phyloP scores from a whole-genome alignment of 2,329 filamentous ascomycete species.

The Graphiopsis chlorocephala region DNA sequence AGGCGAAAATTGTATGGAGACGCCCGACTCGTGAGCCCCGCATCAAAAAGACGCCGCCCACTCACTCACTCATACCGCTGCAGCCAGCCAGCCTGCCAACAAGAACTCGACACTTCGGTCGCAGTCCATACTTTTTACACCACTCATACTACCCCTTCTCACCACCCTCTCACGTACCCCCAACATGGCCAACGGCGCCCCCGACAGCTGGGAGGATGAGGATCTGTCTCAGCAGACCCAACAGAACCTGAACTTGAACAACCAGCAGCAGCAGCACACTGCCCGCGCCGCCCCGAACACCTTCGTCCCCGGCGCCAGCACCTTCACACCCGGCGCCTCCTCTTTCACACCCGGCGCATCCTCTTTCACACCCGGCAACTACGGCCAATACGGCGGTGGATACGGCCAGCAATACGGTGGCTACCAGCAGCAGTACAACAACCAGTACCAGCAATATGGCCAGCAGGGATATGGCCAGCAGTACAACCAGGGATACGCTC shows the following conservation, averaged over 20 bases:
- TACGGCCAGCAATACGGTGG: conserved; percentile 29
- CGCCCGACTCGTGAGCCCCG: neutral
- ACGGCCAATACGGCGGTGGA: conserved; percentile 32
- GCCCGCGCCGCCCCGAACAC: conserved; percentile 10
- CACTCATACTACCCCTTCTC: neutral
- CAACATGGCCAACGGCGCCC: conserved; percentile 28
- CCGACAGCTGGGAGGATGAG: conserved; percentile 74
- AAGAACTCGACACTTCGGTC: neutral
- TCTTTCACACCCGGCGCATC: conserved; percentile 36
- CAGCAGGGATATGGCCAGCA: conserved; percentile 30
- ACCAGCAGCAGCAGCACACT: conserved; percentile 16
- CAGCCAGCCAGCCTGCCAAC: neutral
- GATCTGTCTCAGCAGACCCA: conserved; percentile 39
- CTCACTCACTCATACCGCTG: neutral
- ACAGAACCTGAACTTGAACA: conserved; percentile 36
- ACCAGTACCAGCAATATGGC: conserved; percentile 27
- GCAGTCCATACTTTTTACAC: neutral
- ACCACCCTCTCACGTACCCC: neutral
- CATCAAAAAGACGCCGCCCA: neutral
- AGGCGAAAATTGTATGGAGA: neutral
- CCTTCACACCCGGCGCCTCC: conserved; percentile 32
- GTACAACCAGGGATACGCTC: conserved; percentile 46
- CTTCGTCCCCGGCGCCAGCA: conserved; percentile 19
- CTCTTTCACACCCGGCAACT: conserved; percentile 37
- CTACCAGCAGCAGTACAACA: conserved; percentile 41